Evolutionary conservation across 2,329 filamentous ascomycete species (phyloP).

Genomic region (Phialophora macrospora): DNA sequence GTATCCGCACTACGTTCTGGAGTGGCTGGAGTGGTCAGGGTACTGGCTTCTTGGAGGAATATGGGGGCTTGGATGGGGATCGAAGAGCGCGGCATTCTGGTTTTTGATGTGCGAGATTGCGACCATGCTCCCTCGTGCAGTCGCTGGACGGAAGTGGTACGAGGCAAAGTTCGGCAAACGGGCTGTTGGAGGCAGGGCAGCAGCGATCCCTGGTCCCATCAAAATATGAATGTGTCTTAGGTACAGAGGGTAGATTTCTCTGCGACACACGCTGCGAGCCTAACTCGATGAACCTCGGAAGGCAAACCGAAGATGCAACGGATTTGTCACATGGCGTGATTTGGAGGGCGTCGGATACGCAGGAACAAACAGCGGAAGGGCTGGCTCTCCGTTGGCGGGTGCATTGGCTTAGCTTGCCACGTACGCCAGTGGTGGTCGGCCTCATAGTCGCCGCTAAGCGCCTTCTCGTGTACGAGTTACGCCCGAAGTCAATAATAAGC

Average conservation of each 20-base stretch:
- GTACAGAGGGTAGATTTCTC: background rate
- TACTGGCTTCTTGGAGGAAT: slow-evolving; percentile 69
- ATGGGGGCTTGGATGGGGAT: slow-evolving; percentile 51
- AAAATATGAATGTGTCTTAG: slow-evolving; percentile 6
- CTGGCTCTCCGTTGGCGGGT: background rate
- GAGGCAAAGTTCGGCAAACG: slow-evolving; percentile 83
- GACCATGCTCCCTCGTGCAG: slow-evolving; percentile 87
- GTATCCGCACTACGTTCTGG: slow-evolving; percentile 92
- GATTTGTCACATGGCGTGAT: slow-evolving; percentile 19
- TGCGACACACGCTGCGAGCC: background rate
- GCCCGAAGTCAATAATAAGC: slow-evolving; percentile 1
- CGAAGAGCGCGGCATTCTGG: slow-evolving; percentile 74
- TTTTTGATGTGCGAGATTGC: slow-evolving; percentile 86
- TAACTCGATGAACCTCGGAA: slow-evolving; percentile 4
- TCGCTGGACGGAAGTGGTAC: slow-evolving; percentile 86
- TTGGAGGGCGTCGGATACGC: slow-evolving; percentile 9
- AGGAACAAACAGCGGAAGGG: slow-evolving; percentile 1
- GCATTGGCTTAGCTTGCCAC: background rate
- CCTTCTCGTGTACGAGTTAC: background rate
- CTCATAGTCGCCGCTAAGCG: background rate
- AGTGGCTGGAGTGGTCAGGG: slow-evolving; percentile 95
- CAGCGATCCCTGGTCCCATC: slow-evolving; percentile 62
- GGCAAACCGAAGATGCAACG: slow-evolving; percentile 8
- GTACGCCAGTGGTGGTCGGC: background rate
- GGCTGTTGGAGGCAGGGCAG: slow-evolving; percentile 74